These are phyloP conservation scores for Solanum tarapatanum DNA, from an alignment of 257 asterid species.

Conservation along the genomic window DNA sequence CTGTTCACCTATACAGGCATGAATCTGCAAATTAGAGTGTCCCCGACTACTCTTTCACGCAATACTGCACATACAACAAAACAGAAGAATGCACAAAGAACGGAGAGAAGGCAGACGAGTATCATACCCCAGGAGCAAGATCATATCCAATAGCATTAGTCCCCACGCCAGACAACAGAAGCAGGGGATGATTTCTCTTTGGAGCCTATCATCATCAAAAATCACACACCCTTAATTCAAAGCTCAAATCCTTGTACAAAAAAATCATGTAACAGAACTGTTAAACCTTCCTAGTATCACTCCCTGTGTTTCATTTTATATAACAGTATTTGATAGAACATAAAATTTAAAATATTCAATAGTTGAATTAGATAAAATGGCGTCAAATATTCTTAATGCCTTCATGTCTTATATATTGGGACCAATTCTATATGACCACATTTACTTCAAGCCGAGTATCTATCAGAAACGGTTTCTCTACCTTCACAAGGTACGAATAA, in stretches of 20 bases:
- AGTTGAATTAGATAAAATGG: neutral
- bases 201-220: constrained; percentile 39
- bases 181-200: constrained; percentile 76
- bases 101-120: neutral
- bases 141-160: constrained; percentile 98
- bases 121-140: constrained; percentile 73
- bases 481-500: neutral
- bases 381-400: neutral
- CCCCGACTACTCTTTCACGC: neutral
- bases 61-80: neutral
- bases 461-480: neutral
- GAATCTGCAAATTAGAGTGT: neutral
- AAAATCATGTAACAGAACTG: neutral
- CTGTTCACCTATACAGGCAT: neutral
- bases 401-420: neutral
- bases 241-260: neutral
- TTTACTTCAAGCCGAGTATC: neutral
- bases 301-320: neutral
- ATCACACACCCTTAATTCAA: neutral
- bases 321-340: neutral
- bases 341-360: neutral
- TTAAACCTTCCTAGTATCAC: neutral
- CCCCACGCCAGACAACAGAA: constrained; percentile 90
- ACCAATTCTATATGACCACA: neutral
- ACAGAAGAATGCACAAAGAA: neutral